Evolutionary conservation across 371 early-diverging fungal genomes (phyloP), one percentile per base, ranked within the genome.

Genomic region (Apophysomyces elegans): DNA sequence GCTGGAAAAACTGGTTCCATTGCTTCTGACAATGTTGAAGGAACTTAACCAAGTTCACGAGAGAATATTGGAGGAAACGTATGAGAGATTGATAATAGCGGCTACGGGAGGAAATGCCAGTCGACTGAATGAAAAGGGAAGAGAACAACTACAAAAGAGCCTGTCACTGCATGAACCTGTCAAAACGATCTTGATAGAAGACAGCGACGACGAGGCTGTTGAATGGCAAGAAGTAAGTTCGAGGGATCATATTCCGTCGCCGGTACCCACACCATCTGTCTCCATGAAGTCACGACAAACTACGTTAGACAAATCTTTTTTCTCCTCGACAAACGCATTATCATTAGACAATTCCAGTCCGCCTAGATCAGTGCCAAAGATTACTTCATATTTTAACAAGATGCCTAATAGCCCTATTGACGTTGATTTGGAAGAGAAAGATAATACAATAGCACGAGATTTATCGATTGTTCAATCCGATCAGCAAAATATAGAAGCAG

Each of bases 91-190:
- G 7, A 77, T 77, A 76, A 68, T 70, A 32, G 79, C 80, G 13
- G 75, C 81, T 7, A 79, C 77, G 5, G 79, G 76, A 9, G 73
- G 63, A 1, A 74, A 67, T 21, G 57, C 68, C 0, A 79, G 76
- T 16, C 69, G 73, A 39, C 39, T 83, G 1, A 61, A 63, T 1
- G 35, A 58, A 11, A 47, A 45, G 4, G 73, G 79, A 56, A 77
- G 68, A 59, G 72, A 77, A 60, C 21, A 50, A 0, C 32, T 83
- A 5, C 77, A 77, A 36, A 59, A 66, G 50, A 72, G 70, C 0
- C 63, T 83, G 0, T 72, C 74, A 38, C 66, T 72, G 0, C 84
- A 83, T 56, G 76, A 83, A 41, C 81, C 81, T 6, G 65, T 58
- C 8, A 70, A 79, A 59, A 67, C 64, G 7, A 78, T 83, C 21